Evolutionary conservation across 106 monocot species (phyloP), one percentile per base, ranked within the genome.

Genomic region (Acanthochlamys bracteata): DNA sequence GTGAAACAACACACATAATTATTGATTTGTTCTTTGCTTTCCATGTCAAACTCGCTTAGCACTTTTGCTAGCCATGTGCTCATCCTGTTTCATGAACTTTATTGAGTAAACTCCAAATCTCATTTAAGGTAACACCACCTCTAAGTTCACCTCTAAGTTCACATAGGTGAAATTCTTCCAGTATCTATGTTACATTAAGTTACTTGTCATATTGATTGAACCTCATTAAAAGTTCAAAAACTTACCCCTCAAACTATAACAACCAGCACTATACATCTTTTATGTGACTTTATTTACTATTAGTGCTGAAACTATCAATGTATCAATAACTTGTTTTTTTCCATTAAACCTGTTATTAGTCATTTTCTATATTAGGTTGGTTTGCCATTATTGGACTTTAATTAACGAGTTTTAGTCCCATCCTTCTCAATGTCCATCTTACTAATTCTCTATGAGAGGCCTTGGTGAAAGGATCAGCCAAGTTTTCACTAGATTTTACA

Each of bases 381-480:
- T 4, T 17, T 49, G 17, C 2, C 49, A 49, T 49, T 14, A 49
- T 49, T 14, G 49, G 49, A 17, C 6, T 49, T 49, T 49, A 49
- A 1, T 65, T 16, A 46, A 66, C 1, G 66, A 15, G 20, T 33
- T 54, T 66, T 25, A 53, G 53, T 27, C 67, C 39, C 41, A 67
- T 67, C 11, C 40, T 55, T 39, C 14, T 41, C 3, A 39, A 55
- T 39, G 39, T 67, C n/a, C 3, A 21, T 20, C 40, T 20, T 40
- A 67, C 55, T 20, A 55, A 3, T 2, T 67, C 67, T 22, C 67
- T 49, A 33, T 3, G 1, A 67, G 19, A 55, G 39, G 11, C 21
- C 26, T 67, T 67, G 7, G 67, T 67, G 0, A 67, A 55, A 55
- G 54, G 67, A 39, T 66, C 53, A 12, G 47, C 65, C 12, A 65